Evolutionary conservation across 108 stramenopile species (phyloP).

Genomic region (Craspedostauros australis): DNA sequence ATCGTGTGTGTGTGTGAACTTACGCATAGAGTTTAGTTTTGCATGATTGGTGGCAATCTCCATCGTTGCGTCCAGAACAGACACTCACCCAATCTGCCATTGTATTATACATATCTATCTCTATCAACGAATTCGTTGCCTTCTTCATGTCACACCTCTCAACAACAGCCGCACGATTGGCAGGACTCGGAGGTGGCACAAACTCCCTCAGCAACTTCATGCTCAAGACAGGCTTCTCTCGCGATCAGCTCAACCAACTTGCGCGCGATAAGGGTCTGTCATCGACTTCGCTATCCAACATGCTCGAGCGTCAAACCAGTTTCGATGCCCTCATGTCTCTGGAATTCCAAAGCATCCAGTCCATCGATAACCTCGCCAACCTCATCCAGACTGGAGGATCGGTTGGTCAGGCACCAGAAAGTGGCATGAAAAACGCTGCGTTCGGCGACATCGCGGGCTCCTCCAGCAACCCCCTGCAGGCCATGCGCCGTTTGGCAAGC

Average conservation of each 20-base stretch:
- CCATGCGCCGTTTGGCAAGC: conserved; percentile 38
- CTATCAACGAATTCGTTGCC: background rate
- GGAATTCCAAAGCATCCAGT: conserved; percentile 79
- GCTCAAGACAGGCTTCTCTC: conserved; percentile 59
- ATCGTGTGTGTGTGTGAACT: background rate
- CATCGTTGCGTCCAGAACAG: no score
- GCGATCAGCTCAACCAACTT: conserved; percentile 62
- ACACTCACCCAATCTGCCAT: background rate
- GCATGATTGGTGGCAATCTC: no score
- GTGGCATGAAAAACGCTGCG: conserved; percentile 65
- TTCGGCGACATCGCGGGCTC: conserved; percentile 6
- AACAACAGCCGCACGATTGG: conserved; percentile 28
- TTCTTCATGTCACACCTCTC: background rate
- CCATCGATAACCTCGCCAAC: conserved; percentile 84
- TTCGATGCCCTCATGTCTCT: conserved; percentile 82
- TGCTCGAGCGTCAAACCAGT: conserved; percentile 62
- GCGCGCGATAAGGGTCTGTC: conserved; percentile 44
- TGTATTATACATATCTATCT: background rate
- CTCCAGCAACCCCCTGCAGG: conserved; percentile 17
- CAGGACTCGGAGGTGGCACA: conserved; percentile 14
- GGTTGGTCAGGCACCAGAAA: conserved; percentile 33
- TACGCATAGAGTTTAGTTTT: no score
- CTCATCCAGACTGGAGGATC: conserved; percentile 56
- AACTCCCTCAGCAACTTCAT: conserved; percentile 54
- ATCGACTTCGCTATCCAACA: conserved; percentile 60